These are phyloP conservation scores for Flagelloscypha sp. DNA, from an alignment of 768 basidiomycete genomes.

Conservation along the genomic window DNA sequence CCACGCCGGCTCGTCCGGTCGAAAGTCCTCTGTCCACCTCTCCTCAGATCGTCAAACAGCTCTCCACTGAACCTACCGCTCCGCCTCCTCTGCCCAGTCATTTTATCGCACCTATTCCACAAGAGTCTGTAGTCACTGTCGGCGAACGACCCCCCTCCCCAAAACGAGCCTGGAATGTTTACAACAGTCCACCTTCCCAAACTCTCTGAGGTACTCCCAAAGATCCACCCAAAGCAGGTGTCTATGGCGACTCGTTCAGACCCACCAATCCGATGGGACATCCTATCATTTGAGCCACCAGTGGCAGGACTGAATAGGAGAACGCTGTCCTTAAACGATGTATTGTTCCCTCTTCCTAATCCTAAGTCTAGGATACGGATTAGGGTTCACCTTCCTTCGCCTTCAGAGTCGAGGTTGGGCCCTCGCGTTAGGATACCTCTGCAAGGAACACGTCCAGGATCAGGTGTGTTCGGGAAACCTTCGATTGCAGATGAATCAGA, in stretches of 20 bases:
- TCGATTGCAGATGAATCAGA: conserved; percentile 30
- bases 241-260: too few species aligned
- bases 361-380: conserved; percentile 27
- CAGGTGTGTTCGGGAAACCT: conserved; percentile 35
- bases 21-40: conserved; percentile 11
- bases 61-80: too few species aligned
- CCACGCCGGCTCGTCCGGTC: conserved; percentile 13
- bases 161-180: conserved; percentile 26
- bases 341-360: conserved; percentile 46
- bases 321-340: conserved; percentile 56
- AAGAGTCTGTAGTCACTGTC: conserved; percentile 39
- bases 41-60: too few species aligned
- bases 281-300: conserved; percentile 65
- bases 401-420: conserved; percentile 10
- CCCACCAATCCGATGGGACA: conserved; percentile 46
- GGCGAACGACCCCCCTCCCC: conserved; percentile 43
- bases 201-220: conserved; percentile 30
- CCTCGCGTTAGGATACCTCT: background rate
- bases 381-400: conserved; percentile 35
- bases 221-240: conserved; percentile 41
- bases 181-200: conserved; percentile 43
- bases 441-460: too few species aligned
- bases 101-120: conserved; percentile 26
- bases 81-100: too few species aligned
- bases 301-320: conserved; percentile 53